A percentile compares a stretch with the other conserved stretches of the same genome.
phyloP scores from a whole-genome alignment of 2,329 filamentous ascomycete genomes.

The Plectosphaerella cucumerina region DNA sequence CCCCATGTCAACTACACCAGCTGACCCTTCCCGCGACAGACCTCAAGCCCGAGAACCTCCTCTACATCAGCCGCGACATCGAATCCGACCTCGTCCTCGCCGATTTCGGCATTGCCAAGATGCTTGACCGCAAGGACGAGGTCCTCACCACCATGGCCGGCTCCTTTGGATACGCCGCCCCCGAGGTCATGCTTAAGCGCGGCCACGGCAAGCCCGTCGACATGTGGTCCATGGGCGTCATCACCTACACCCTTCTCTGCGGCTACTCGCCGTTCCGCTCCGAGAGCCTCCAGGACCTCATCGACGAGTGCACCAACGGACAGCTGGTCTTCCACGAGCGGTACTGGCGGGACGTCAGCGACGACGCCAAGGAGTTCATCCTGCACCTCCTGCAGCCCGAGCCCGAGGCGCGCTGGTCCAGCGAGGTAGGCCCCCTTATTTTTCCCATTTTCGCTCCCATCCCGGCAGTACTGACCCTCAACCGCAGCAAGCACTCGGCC shows the following conservation, averaged over 20 bases:
- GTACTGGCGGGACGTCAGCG: constrained; percentile 97
- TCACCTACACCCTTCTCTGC: constrained; percentile 96
- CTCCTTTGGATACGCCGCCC: constrained; percentile 95
- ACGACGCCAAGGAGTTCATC: constrained; percentile 95
- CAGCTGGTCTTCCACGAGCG: constrained; percentile 92
- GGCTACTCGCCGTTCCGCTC: constrained; percentile 98
- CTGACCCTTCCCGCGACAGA: constrained; percentile 48
- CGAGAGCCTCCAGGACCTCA: constrained; percentile 87
- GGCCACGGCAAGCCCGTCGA: constrained; percentile 98
- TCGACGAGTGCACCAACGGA: constrained; percentile 84
- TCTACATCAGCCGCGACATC: constrained; percentile 77
- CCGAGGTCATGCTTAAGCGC: constrained; percentile 96
- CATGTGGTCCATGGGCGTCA: constrained; percentile 99
- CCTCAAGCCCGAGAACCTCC: constrained; percentile 94
- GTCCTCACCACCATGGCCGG: constrained; percentile 98
- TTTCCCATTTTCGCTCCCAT: constrained; percentile 1
- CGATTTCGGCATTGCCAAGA: constrained; percentile 98
- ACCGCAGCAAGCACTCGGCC: constrained; percentile 66
- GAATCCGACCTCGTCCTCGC: constrained; percentile 87
- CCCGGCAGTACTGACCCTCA: not conserved
- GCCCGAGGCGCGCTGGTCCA: constrained; percentile 72
- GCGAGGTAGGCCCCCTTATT: constrained; percentile 51
- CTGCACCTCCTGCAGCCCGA: constrained; percentile 72
- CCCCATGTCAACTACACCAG: not conserved
- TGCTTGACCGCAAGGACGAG: constrained; percentile 85